Evolutionary conservation across 2,329 filamentous ascomycete species (phyloP).

Genomic region (Hirsutella minnesotensis): DNA sequence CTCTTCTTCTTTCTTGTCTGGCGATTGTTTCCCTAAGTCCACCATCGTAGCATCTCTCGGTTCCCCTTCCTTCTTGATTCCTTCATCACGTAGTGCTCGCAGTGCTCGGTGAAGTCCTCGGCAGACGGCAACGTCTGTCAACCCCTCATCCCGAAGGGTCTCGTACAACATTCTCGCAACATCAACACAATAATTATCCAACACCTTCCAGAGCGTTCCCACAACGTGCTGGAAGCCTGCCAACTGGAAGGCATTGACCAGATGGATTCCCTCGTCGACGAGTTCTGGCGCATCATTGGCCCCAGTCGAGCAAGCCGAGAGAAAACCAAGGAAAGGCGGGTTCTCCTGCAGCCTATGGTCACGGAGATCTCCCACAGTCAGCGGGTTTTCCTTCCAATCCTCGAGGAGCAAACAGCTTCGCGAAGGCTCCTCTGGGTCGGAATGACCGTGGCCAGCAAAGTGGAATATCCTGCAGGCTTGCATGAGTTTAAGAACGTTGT

Average conservation of each 20-base stretch:
- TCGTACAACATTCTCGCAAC: conserved; percentile 17
- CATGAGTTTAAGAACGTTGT: not conserved
- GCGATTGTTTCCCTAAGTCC: too few species aligned
- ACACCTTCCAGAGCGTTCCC: conserved; percentile 26
- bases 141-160: conserved; percentile 1
- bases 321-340: not conserved
- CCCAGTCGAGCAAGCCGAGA: not conserved
- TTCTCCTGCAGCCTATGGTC: not conserved
- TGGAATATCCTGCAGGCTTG: not conserved
- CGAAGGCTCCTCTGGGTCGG: not conserved
- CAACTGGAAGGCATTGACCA: conserved; percentile 20
- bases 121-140: conserved; percentile 3
- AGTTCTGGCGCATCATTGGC: not conserved
- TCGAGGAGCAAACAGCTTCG: not conserved
- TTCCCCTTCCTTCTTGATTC: not conserved
- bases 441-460: not conserved
- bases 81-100: not conserved
- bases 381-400: not conserved
- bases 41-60: not conserved
- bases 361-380: not conserved
- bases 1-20: too few species aligned
- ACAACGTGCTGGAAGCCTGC: conserved; percentile 28
- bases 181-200: conserved; percentile 18
- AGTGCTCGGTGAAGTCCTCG: conserved; percentile 3
- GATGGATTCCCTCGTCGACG: conserved; percentile 3